phyloP scores from a whole-genome alignment of 345 rosid species.

The Litchi chinensis region DNA sequence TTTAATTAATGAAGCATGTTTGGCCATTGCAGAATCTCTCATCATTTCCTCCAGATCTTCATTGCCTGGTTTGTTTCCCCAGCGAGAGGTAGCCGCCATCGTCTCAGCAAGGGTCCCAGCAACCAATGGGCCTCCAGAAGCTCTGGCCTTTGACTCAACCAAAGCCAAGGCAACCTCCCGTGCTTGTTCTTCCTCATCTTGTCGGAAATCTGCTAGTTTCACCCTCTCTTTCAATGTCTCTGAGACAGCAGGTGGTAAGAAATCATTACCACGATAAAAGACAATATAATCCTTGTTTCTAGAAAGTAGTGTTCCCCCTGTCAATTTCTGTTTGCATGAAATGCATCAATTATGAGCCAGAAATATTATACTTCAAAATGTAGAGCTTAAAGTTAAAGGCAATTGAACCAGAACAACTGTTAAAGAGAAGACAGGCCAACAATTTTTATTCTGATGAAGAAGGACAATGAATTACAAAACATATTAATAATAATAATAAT shows the following conservation, averaged over 20 bases:
- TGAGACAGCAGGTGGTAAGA: slow-evolving; percentile 69
- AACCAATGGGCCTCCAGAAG: slow-evolving; percentile 44
- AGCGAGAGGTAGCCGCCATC: slow-evolving; percentile 70
- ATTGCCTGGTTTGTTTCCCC: slow-evolving; percentile 64
- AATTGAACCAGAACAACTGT: neutral
- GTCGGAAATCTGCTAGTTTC: slow-evolving; percentile 50
- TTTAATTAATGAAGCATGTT: slow-evolving; percentile 54
- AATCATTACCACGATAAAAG: slow-evolving; percentile 92
- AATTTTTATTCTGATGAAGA: neutral
- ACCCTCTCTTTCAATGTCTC: slow-evolving; percentile 65
- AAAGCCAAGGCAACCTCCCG: slow-evolving; percentile 51
- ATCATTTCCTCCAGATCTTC: slow-evolving; percentile 64
- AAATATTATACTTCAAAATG: neutral
- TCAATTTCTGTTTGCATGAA: slow-evolving; percentile 60
- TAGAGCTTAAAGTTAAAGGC: neutral
- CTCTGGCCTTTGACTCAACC: slow-evolving; percentile 35
- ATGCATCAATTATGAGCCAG: slow-evolving; percentile 24
- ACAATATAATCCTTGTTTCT: slow-evolving; percentile 91
- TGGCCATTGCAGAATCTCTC: slow-evolving; percentile 56
- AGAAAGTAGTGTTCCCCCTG: slow-evolving; percentile 81
- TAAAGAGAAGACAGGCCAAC: neutral
- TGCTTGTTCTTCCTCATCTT: slow-evolving; percentile 77
- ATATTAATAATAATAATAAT: neutral
- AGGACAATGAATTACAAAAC: neutral
- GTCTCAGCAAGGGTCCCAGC: slow-evolving; percentile 96